Percentiles rank a stretch among this genome's conserved stretches.
phyloP scores from a whole-genome alignment of 129 eudicot species.

The Rutidosis leptorrhynchoides region DNA sequence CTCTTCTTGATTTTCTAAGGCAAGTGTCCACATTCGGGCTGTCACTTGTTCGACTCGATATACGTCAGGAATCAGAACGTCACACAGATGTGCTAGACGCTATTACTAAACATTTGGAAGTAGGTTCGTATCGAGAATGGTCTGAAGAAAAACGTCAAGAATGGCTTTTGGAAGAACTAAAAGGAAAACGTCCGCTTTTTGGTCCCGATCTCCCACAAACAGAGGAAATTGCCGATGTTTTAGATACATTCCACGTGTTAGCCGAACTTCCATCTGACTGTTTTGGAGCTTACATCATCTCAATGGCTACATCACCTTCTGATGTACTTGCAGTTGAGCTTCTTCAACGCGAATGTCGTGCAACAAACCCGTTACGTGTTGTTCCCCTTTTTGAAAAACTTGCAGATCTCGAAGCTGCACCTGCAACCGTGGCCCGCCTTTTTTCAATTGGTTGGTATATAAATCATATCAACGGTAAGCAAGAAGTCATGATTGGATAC shows the following conservation, averaged over 20 bases:
- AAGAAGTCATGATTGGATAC: conserved; percentile 97
- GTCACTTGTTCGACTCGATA: conserved; percentile 86
- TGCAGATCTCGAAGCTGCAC: conserved; percentile 85
- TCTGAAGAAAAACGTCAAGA: conserved; percentile 80
- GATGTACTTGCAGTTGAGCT: conserved; percentile 98
- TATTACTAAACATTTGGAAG: conserved; percentile 77
- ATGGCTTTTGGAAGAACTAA: conserved; percentile 88
- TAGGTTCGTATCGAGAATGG: conserved; percentile 94
- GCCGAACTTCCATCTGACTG: conserved; percentile 94
- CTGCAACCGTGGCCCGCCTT: conserved; percentile 84
- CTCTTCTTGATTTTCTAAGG: conserved; percentile 85
- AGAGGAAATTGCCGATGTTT: conserved; percentile 86
- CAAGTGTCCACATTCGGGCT: conserved; percentile 96
- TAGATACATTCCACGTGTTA: conserved; percentile 72
- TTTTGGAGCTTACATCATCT: conserved; percentile 94
- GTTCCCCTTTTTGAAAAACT: conserved; percentile 95
- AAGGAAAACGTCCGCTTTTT: conserved; percentile 81
- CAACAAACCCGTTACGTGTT: conserved; percentile 67
- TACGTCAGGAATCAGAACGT: conserved; percentile 92
- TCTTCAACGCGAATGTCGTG: conserved; percentile 93
- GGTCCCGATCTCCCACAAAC: conserved; percentile 95
- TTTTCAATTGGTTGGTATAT: conserved; percentile 94
- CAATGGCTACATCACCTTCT: conserved; percentile 97
- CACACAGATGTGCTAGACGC: conserved; percentile 96
- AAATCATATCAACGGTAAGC: conserved; percentile 73